phyloP scores from a whole-genome alignment of 108 stramenopile genomes.

The Nitzschia sp. region DNA sequence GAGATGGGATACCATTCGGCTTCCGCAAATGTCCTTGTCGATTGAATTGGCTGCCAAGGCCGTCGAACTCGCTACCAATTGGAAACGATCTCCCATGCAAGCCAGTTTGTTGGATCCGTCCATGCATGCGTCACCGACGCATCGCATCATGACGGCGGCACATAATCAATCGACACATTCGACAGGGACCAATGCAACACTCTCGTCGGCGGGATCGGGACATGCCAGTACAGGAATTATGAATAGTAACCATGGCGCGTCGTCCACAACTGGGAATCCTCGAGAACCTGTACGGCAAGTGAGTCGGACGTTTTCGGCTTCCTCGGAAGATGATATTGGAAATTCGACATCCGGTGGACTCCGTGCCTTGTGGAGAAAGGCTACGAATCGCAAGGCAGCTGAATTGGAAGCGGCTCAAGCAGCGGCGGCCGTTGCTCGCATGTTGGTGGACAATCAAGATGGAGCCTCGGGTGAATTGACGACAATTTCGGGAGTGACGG shows the following conservation, averaged over 20 bases:
- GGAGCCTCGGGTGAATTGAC: neutral
- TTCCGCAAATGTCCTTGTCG: constrained; percentile 49
- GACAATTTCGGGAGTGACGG: too few species aligned
- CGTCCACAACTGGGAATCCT: neutral
- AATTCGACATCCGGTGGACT: neutral
- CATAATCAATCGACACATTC: neutral
- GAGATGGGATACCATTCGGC: constrained; percentile 61
- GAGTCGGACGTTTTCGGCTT: constrained; percentile 11
- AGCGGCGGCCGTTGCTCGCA: constrained; percentile 42
- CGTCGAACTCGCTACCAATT: constrained; percentile 43
- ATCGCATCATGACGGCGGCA: neutral
- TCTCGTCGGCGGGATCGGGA: neutral
- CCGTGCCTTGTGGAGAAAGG: constrained; percentile 19
- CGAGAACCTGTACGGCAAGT: constrained; percentile 10
- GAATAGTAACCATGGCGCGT: neutral
- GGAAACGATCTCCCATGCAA: constrained; percentile 32
- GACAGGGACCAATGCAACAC: neutral
- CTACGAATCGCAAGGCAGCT: constrained; percentile 11
- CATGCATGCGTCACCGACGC: neutral
- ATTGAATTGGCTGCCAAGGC: constrained; percentile 56
- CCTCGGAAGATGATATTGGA: constrained; percentile 12
- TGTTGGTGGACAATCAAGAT: constrained; percentile 37
- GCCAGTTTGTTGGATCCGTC: neutral
- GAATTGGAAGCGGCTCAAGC: constrained; percentile 50
- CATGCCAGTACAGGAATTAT: neutral